Evolutionary conservation across 1,139 yeast species (phyloP), one percentile per base, ranked within the genome.

Genomic region (Pneumocystis jirovecii): DNA sequence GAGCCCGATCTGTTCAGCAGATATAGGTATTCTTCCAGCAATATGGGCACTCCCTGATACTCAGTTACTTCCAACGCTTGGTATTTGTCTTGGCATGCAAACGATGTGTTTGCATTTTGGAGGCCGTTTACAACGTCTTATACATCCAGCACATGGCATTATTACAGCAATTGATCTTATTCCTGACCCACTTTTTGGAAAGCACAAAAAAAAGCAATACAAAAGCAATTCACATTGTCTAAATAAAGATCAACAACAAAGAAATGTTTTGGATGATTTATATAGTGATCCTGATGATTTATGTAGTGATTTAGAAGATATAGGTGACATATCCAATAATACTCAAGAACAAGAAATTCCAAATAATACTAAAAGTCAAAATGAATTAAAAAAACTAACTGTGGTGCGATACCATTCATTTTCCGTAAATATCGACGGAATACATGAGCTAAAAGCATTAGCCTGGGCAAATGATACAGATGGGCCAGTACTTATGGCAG

Each of bases 21-120:
- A 91, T 72, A 83, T 87, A 34, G 97, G 97, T 0, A 80, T 90
- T 5, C 82, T 90, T n/a, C 82, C 83, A 3, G 79, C 80, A 72
- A 70, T 88, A 31, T 82, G 78, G 76, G 65, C 68, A 1, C 64
- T 74, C 19, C 66, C 65, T 2, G 64, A 66, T 75, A 65, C 72
- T 71, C 64, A 74, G 0, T 15, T 50, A 7, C 75, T 87, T 0
- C 97, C 98, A 0, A 81, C 90, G 0, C 76, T 95, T 64, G 99
- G 99, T 0, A 87, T 95, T 6, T 95, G 99, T 72, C 78, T 95
- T 21, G 99, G 99, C 0, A 89, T 90, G 73, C 99, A 95, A 73
- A 82, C 89, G 61, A 75, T 95, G 70, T 88, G 95, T 70, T 76
- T 80, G 61, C 82, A 82, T n/a, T 80, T 80, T 71, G 95, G 91